Evolutionary conservation across 352 stramenopile genomes (phyloP).

Genomic region (Pythium dissotocum): DNA sequence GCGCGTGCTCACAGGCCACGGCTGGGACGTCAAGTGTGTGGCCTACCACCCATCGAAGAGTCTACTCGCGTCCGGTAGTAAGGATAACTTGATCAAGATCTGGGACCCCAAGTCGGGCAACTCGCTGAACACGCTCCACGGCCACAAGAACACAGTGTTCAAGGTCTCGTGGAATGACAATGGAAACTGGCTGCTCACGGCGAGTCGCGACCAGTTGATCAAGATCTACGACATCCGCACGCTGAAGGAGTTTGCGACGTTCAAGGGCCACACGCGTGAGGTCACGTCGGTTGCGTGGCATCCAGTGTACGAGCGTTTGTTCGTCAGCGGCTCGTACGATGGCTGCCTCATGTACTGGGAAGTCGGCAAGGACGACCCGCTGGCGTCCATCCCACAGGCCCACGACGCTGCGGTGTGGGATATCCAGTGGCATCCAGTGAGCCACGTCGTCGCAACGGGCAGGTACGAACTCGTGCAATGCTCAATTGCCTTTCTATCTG

Average conservation of each 20-base stretch:
- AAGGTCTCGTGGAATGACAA: conserved; percentile 98
- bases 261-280: conserved; percentile 96
- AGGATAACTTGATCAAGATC: conserved; percentile 98
- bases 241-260: conserved; percentile 94
- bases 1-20: conserved; percentile 93
- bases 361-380: conserved; percentile 85
- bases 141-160: conserved; percentile 98
- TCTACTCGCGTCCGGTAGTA: conserved; percentile 94
- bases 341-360: conserved; percentile 98
- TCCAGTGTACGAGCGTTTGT: conserved; percentile 95
- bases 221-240: conserved; percentile 99
- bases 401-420: conserved; percentile 98
- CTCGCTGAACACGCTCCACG: conserved; percentile 94
- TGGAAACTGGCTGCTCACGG: conserved; percentile 97
- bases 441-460: conserved; percentile 95
- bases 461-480: conserved; percentile 41
- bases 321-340: conserved; percentile 97
- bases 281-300: conserved; percentile 97
- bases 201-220: conserved; percentile 97
- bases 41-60: conserved; percentile 95
- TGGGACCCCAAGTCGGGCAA: conserved; percentile 96
- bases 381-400: conserved; percentile 87
- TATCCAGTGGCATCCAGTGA: conserved; percentile 97
- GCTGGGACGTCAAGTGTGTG: conserved; percentile 98
- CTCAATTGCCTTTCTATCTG: neutral